phyloP scores from a whole-genome alignment of 495 filamentous ascomycete species.

The Lasiosphaeriaceae sp. region DNA sequence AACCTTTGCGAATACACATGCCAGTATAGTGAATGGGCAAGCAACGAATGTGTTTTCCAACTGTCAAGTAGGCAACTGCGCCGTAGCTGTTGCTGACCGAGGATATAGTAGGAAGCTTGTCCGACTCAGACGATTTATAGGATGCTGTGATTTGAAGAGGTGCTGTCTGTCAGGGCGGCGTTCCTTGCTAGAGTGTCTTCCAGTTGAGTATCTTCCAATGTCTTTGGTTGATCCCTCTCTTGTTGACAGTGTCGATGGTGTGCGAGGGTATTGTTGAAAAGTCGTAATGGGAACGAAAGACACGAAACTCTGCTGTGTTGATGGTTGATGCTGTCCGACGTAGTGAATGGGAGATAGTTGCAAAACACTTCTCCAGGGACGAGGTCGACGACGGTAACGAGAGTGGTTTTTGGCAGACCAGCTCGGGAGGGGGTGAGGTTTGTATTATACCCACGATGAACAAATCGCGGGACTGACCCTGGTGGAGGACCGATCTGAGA shows the following conservation, averaged over 20 bases:
- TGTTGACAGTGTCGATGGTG: background rate
- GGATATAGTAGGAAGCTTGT: background rate
- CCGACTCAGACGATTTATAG: background rate
- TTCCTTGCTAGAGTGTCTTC: too few relatives aligned
- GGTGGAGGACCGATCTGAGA: conserved; percentile 33
- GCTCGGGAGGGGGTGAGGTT: conserved; percentile 25
- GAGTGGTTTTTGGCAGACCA: conserved; percentile 4
- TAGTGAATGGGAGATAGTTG: background rate
- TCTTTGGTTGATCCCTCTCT: background rate
- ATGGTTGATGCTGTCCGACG: background rate
- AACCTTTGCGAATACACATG: conserved; percentile 18
- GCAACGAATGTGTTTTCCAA: background rate
- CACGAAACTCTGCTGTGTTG: background rate
- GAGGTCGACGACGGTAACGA: conserved; percentile 8
- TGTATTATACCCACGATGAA: conserved; percentile 28
- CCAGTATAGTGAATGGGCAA: conserved; percentile 4
- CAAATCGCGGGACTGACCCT: conserved; percentile 25
- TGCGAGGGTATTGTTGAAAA: background rate
- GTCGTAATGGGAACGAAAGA: conserved; percentile 7
- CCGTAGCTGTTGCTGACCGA: background rate
- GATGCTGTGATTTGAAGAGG: too few relatives aligned
- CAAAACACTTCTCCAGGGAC: background rate
- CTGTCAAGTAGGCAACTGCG: background rate
- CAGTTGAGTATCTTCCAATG: background rate
- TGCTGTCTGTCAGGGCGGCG: too few relatives aligned